A percentile compares a stretch with the other conserved stretches of the same genome.
These are phyloP conservation scores for Hypoxylon sp. DNA, from an alignment of 2,329 filamentous ascomycete genomes.

Conservation along the genomic window DNA sequence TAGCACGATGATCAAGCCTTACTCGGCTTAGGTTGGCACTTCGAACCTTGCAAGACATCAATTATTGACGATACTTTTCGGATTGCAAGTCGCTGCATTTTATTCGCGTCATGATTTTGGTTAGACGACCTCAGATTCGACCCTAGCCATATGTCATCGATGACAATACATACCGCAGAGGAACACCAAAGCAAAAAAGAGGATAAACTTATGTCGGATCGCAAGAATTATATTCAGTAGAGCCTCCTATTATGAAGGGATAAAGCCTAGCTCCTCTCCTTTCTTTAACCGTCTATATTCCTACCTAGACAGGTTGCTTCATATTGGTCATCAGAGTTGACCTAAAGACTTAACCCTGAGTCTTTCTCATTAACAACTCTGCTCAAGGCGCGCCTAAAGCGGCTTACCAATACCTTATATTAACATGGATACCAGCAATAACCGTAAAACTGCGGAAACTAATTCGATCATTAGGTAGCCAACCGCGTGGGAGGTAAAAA, in stretches of 20 bases:
- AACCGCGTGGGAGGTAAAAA: conserved; percentile 10
- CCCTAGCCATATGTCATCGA: background rate
- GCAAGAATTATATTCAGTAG: conserved; percentile 18
- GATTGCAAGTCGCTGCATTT: background rate
- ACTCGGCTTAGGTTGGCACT: conserved; percentile 13
- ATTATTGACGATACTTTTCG: background rate
- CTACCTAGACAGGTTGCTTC: background rate
- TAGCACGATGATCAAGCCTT: conserved; percentile 2
- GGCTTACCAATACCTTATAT: conserved; percentile 18
- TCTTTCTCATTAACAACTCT: background rate
- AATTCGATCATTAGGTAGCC: background rate
- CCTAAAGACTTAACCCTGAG: background rate
- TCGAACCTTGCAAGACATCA: conserved; percentile 8
- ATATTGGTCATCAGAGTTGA: conserved; percentile 1
- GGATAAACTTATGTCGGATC: background rate
- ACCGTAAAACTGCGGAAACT: conserved; percentile 8
- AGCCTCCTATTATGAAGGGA: background rate
- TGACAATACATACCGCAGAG: conserved; percentile 3
- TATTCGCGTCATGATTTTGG: background rate
- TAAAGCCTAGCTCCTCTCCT: background rate
- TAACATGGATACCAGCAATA: background rate
- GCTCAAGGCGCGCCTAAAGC: conserved; percentile 3
- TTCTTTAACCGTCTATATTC: background rate
- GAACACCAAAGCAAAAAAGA: conserved; percentile 4
- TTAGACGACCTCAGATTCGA: background rate